Base-by-base conservation (phyloP, 371 early-diverging fungal species). In the Apophysomyces sp. region DNA sequence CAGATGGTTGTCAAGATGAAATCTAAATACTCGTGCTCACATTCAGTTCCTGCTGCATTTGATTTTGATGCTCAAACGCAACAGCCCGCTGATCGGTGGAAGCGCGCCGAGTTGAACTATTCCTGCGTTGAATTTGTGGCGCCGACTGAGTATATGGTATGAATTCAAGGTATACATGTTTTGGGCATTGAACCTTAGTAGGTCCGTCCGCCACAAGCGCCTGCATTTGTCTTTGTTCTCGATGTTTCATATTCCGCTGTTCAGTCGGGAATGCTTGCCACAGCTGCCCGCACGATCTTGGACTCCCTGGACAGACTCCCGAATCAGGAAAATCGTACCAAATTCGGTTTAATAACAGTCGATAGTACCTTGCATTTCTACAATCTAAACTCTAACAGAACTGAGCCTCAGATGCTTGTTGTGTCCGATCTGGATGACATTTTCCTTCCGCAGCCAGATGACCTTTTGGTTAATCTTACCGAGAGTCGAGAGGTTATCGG, bases 51-150 rank as follows among this genome's bases (percentile, higher is more conserved):
- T 16, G 77, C 87, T 29, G 89, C 90, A 34, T 96, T 94, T 72
- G 96, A 95, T 65, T 96, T 91, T 76, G 96, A 98, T 66, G 64
- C 88, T 31, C 85, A 87, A 27, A 89, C 90, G 8, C 90, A 94
- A 67, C 82, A 84, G 59, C 90, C 87, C 40, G 85, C 89, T 8
- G 92, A 98, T 72, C 86, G 97, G 30, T 90, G 92, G 90, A 76
- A 86, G 61, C 87, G 96, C 36, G 84, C 93, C 18, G 97, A 97
- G 63, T 76, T 97, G 58, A 91, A 93, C 65, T 86, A 93, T 73
- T 79, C 92, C 5, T 94, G 94, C 29, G 94, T 97, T 5, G 98
- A 98, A 72, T 97, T 90, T 74, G 83, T 95, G 56, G 98, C 98
- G 1, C 96, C 98, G 4, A 86, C 90, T n/a, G 95, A 95, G 72